Conservation (phyloP, 176 grass and related monocot genomes). For the Oryza officinalis region DNA sequence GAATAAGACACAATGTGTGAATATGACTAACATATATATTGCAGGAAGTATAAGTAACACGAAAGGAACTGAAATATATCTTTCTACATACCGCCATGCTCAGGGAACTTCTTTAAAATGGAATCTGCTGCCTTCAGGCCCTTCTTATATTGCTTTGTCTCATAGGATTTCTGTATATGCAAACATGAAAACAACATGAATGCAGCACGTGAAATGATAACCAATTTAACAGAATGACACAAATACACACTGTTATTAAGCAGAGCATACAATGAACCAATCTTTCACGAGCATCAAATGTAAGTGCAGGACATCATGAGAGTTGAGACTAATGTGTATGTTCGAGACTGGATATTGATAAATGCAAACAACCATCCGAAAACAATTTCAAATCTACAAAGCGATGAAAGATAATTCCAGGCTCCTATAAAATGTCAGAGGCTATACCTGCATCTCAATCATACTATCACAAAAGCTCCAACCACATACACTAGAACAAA, state of each 20-base stretch:
- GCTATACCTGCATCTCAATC: background rate
- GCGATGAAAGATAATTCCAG: background rate
- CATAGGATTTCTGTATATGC: slow-evolving; percentile 92
- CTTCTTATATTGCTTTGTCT: slow-evolving; percentile 99
- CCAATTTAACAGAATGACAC: background rate
- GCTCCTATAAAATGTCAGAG: background rate
- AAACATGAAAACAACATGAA: slow-evolving; percentile 31
- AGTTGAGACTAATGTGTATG: background rate
- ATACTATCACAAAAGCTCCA: background rate
- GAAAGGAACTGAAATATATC: background rate
- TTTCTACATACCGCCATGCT: slow-evolving; percentile 85
- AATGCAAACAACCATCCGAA: background rate
- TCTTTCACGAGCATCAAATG: background rate
- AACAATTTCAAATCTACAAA: slow-evolving; percentile 18
- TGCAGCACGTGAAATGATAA: background rate
- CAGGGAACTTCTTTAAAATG: slow-evolving; percentile 96
- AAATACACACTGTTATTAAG: background rate
- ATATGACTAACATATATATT: slow-evolving; percentile 6
- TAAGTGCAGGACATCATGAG: background rate
- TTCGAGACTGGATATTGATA: background rate
- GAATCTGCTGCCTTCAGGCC: slow-evolving; percentile 96
- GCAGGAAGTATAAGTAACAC: background rate
- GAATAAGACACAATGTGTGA: background rate
- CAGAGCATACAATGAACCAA: background rate
- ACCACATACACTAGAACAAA: background rate